These are phyloP conservation scores for Prunus mongolica DNA, from an alignment of 306 rosid genomes.

Conservation along the genomic window DNA sequence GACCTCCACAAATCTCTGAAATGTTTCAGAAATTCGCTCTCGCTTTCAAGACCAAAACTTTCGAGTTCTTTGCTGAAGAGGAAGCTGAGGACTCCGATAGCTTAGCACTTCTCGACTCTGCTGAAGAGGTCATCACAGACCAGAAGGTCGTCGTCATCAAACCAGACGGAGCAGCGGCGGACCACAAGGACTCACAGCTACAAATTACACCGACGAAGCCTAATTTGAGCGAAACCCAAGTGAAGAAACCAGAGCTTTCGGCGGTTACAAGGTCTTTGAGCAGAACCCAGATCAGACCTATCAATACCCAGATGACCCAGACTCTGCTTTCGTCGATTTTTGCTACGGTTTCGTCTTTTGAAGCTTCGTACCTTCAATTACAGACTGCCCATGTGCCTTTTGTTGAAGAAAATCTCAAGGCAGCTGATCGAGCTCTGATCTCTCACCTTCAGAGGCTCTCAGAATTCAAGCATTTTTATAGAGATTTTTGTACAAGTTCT, in stretches of 20 bases:
- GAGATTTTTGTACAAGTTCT: constrained; percentile 27
- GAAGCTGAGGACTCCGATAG: constrained; percentile 61
- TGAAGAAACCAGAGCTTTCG: constrained; percentile 15
- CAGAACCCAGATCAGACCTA: constrained; percentile 29
- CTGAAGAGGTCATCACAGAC: constrained; percentile 85
- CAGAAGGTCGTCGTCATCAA: constrained; percentile 94
- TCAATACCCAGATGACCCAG: constrained; percentile 32
- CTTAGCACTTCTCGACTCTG: constrained; percentile 75
- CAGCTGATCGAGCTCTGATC: constrained; percentile 72
- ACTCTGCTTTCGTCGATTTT: constrained; percentile 70
- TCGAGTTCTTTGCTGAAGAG: constrained; percentile 80
- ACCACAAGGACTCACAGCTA: constrained; percentile 1
- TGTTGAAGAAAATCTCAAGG: constrained; percentile 54
- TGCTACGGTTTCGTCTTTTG: constrained; percentile 77
- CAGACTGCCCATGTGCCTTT: constrained; percentile 92
- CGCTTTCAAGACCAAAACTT: constrained; percentile 88
- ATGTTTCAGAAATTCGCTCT: constrained; percentile 94
- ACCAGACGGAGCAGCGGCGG: constrained; percentile 42
- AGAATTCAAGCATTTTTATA: constrained; percentile 57
- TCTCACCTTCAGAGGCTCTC: constrained; percentile 86
- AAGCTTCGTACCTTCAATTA: constrained; percentile 83
- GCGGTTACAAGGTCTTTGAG: constrained; percentile 12
- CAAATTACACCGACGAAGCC: constrained; percentile 14
- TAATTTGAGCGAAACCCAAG: constrained; percentile 3
- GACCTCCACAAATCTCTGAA: constrained; percentile 90